These are phyloP conservation scores for Irpex sp. DNA, from an alignment of 1,284 basidiomycete species.

Conservation along the genomic window DNA sequence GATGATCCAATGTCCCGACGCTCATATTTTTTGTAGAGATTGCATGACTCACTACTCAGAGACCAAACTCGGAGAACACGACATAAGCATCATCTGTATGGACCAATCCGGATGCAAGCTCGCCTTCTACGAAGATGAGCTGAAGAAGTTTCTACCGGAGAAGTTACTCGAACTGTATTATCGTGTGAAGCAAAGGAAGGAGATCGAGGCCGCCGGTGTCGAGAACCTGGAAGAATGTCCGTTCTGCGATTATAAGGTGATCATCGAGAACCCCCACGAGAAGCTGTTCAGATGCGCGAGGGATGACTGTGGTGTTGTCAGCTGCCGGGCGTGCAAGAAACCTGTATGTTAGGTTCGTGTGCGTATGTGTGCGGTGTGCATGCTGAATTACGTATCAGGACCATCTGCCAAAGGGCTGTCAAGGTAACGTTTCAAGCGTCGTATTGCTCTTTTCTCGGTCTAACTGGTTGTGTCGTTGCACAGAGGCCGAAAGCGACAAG, in stretches of 20 bases:
- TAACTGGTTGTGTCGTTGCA: constrained; percentile 4
- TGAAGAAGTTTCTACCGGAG: constrained; percentile 65
- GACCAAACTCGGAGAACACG: constrained; percentile 43
- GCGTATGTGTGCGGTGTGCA: constrained; percentile 4
- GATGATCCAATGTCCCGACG: constrained; percentile 88
- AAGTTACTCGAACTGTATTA: constrained; percentile 80
- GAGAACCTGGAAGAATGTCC: constrained; percentile 88
- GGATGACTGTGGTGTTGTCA: constrained; percentile 76
- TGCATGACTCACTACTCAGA: constrained; percentile 49
- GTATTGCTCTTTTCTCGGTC: not conserved
- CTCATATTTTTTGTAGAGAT: constrained; percentile 59
- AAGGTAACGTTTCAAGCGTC: constrained; percentile 55
- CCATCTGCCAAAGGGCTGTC: constrained; percentile 89
- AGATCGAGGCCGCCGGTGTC: constrained; percentile 78
- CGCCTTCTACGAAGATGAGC: constrained; percentile 74
- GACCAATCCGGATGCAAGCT: constrained; percentile 80
- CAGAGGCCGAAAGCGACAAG: constrained; percentile 79
- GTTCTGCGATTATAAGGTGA: constrained; percentile 85
- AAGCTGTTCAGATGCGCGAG: constrained; percentile 85
- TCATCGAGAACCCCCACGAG: constrained; percentile 84
- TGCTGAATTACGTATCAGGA: constrained; percentile 51
- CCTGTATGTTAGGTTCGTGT: constrained; percentile 49
- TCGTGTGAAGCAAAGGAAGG: constrained; percentile 81
- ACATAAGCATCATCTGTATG: constrained; percentile 78
- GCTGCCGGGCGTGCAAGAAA: constrained; percentile 83